Percentiles rank a stretch among this genome's conserved stretches.
phyloP scores from a whole-genome alignment of 495 filamentous ascomycete genomes.

The Umbilicaria muhlenbergii region DNA sequence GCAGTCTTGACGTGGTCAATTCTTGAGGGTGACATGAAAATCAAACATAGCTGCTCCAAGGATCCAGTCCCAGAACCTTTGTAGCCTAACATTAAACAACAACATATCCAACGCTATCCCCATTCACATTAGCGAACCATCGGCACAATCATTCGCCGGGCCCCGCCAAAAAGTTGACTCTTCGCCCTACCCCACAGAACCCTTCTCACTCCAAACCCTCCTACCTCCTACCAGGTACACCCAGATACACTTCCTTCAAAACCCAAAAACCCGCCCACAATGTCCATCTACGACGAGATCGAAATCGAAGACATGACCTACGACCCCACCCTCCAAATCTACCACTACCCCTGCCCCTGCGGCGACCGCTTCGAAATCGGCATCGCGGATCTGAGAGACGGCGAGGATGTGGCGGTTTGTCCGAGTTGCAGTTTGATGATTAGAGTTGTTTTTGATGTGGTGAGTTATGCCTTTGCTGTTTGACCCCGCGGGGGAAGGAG shows the following conservation, averaged over 20 bases:
- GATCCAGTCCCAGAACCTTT: too few relatives aligned
- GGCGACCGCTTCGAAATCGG: conserved; percentile 94
- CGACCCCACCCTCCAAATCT: conserved; percentile 67
- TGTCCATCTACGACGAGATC: conserved; percentile 88
- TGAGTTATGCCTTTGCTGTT: conserved; percentile 24
- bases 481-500: too few relatives aligned
- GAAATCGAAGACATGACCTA: conserved; percentile 99
- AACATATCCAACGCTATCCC: not conserved
- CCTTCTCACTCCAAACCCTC: too few relatives aligned
- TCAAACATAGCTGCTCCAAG: too few relatives aligned
- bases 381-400: conserved; percentile 70
- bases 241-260: too few relatives aligned
- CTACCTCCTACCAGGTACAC: too few relatives aligned
- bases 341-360: conserved; percentile 92
- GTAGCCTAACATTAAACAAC: not conserved
- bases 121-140: too few relatives aligned
- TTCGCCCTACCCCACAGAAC: too few relatives aligned
- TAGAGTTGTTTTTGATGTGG: conserved; percentile 76
- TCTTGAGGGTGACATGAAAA: too few relatives aligned
- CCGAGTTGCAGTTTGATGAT: conserved; percentile 97
- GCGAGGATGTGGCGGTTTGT: conserved; percentile 84
- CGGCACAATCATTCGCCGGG: too few relatives aligned
- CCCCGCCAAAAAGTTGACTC: too few relatives aligned
- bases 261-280: not conserved
- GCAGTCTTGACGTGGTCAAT: too few relatives aligned